Percentiles rank a stretch among this genome's conserved stretches.
phyloP scores from a whole-genome alignment of 2,329 filamentous ascomycete species.

The Penicillium sp. region DNA sequence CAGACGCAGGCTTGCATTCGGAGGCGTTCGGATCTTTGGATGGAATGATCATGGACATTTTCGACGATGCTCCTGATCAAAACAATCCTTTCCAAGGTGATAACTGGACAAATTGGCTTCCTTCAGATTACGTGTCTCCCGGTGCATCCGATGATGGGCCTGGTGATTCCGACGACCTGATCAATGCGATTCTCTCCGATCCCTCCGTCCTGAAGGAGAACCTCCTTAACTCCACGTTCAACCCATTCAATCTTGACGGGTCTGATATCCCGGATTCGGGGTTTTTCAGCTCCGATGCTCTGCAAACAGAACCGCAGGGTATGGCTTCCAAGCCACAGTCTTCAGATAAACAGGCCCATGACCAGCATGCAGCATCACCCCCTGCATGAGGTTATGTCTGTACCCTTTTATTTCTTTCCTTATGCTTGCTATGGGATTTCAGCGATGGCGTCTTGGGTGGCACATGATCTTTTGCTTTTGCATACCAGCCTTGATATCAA shows the following conservation, averaged over 20 bases:
- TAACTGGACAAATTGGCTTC: constrained; percentile 38
- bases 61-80: constrained; percentile 29
- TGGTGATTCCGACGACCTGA: constrained; percentile 28
- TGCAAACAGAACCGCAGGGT: constrained; percentile 22
- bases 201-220: constrained; percentile 28
- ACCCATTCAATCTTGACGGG: constrained; percentile 29
- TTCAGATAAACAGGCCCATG: constrained; percentile 9
- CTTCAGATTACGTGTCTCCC: constrained; percentile 33
- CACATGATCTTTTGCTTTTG: constrained; percentile 10
- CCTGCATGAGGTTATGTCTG: constrained; percentile 2
- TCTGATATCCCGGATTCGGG: constrained; percentile 32
- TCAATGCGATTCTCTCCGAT: constrained; percentile 35
- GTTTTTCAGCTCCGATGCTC: constrained; percentile 34
- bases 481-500: constrained; percentile 5
- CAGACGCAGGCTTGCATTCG: constrained; percentile 22
- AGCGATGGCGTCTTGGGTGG: constrained; percentile 23
- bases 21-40: constrained; percentile 30
- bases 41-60: constrained; percentile 37
- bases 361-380: constrained; percentile 12
- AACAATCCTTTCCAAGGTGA: constrained; percentile 27
- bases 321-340: constrained; percentile 22
- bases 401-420: constrained; percentile 6
- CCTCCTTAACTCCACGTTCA: constrained; percentile 22
- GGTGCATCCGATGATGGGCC: constrained; percentile 21
- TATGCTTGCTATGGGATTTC: constrained; percentile 14